Percentiles rank a stretch among this genome's conserved stretches.
Evolutionary conservation across 139 green algal genomes (phyloP).

Genomic region (Picochlorum sp.): DNA sequence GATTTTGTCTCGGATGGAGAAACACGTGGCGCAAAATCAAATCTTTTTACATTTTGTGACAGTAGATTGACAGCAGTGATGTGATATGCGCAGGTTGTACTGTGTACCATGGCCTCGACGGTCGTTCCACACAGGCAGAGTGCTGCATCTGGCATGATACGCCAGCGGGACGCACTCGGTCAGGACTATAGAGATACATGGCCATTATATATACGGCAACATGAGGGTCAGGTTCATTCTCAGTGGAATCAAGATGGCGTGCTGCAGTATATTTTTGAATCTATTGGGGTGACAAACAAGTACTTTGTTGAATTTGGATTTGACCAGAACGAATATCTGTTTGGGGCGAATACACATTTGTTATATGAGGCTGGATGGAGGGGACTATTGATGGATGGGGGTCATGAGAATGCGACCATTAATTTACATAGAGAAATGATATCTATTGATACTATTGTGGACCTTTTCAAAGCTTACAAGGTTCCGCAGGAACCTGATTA

Average conservation of each 20-base stretch:
- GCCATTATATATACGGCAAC: no score
- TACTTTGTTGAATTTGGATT: conserved; percentile 14
- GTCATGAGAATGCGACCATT: not conserved
- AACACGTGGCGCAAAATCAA: no score
- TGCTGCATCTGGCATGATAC: no score
- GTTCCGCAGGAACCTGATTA: conserved; percentile 9
- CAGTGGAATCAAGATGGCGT: not conserved
- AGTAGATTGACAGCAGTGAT: no score
- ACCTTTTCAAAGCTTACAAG: not conserved
- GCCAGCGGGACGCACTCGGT: no score
- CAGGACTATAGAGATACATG: no score
- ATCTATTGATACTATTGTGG: conserved; percentile 12
- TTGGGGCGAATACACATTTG: conserved; percentile 3
- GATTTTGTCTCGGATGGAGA: no score
- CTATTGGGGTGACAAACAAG: conserved; percentile 3
- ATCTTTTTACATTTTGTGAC: no score
- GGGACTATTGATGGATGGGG: not conserved
- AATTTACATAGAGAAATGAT: conserved; percentile 1
- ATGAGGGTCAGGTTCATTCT: not conserved
- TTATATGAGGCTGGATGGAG: not conserved
- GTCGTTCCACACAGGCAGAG: no score
- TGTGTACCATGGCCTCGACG: no score
- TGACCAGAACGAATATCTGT: not conserved
- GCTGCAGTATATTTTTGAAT: conserved; percentile 1
- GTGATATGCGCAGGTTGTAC: no score